Conservation (phyloP, 2,329 filamentous ascomycete genomes). For the Colletotrichum sublineola region DNA sequence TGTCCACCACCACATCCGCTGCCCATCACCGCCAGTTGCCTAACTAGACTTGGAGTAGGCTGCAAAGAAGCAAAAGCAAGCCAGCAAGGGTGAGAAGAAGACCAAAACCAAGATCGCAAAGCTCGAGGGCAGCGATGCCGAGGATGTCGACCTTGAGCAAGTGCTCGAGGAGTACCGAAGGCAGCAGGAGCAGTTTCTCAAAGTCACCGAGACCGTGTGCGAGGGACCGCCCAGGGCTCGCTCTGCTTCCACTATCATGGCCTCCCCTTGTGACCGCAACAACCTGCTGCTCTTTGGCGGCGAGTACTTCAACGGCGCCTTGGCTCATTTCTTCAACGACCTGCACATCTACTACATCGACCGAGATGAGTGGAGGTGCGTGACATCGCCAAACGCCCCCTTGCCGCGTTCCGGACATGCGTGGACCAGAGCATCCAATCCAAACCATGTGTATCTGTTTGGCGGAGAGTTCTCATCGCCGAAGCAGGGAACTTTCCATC, state of each 20-base stretch:
- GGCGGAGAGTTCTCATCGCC: constrained; percentile 97
- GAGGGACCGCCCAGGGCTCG: constrained; percentile 81
- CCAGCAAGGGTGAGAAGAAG: constrained; percentile 92
- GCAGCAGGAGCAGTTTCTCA: constrained; percentile 93
- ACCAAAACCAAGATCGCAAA: constrained; percentile 78
- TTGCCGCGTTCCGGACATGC: constrained; percentile 93
- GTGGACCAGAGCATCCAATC: constrained; percentile 90
- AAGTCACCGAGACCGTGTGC: constrained; percentile 85
- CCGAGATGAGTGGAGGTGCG: constrained; percentile 89
- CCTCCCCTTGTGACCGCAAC: constrained; percentile 87
- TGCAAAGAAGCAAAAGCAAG: constrained; percentile 82
- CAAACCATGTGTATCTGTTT: constrained; percentile 89
- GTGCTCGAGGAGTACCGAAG: constrained; percentile 94
- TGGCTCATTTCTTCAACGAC: constrained; percentile 80
- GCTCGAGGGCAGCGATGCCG: constrained; percentile 84
- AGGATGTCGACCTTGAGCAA: constrained; percentile 92
- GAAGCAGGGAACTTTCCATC: constrained; percentile 98
- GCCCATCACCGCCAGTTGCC: constrained; percentile 39
- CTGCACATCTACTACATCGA: constrained; percentile 81
- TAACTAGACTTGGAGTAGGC: constrained; percentile 53
- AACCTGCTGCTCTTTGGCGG: constrained; percentile 93
- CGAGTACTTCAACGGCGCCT: constrained; percentile 93
- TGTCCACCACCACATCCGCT: constrained; percentile 24
- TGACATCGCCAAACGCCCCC: constrained; percentile 92
- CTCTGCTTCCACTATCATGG: constrained; percentile 84